A percentile compares a stretch with the other conserved stretches of the same genome.
Evolutionary conservation across 2,329 filamentous ascomycete genomes (phyloP).

Genomic region (Myriosclerotinia curreyana): DNA sequence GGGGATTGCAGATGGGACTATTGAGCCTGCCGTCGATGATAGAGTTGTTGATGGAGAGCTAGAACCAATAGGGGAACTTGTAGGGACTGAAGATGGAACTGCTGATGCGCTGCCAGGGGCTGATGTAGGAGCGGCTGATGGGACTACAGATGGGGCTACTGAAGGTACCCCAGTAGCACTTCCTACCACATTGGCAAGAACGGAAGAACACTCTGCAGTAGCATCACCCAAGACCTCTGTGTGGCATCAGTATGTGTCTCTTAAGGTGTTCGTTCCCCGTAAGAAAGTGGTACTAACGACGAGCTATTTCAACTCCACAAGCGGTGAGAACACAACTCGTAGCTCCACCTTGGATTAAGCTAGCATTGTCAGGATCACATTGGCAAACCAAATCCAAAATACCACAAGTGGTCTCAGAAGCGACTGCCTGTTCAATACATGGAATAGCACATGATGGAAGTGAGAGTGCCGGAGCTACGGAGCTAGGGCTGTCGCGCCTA

Average conservation of each 20-base stretch:
- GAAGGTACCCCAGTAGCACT: neutral
- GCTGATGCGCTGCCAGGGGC: neutral
- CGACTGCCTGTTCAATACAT: slow-evolving; percentile 1
- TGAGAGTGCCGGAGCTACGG: neutral
- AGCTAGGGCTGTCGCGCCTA: neutral
- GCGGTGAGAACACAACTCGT: slow-evolving; percentile 3
- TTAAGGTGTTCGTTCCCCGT: neutral
- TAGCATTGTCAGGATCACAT: slow-evolving; percentile 5
- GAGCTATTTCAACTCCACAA: neutral
- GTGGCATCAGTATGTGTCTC: neutral
- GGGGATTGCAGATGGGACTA: neutral
- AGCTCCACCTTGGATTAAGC: neutral
- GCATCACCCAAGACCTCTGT: neutral
- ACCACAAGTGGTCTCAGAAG: neutral
- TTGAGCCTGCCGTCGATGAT: neutral
- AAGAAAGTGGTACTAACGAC: neutral
- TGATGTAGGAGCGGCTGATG: neutral
- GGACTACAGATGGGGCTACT: too few species aligned
- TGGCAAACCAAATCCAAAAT: neutral
- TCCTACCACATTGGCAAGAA: neutral
- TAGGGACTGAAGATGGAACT: neutral
- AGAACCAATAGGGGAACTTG: neutral
- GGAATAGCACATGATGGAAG: slow-evolving; percentile 12
- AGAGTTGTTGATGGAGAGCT: neutral
- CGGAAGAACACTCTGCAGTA: slow-evolving; percentile 9